Evolutionary conservation across 2,329 filamentous ascomycete species (phyloP).

Genomic region (Hypoxylon sp.): DNA sequence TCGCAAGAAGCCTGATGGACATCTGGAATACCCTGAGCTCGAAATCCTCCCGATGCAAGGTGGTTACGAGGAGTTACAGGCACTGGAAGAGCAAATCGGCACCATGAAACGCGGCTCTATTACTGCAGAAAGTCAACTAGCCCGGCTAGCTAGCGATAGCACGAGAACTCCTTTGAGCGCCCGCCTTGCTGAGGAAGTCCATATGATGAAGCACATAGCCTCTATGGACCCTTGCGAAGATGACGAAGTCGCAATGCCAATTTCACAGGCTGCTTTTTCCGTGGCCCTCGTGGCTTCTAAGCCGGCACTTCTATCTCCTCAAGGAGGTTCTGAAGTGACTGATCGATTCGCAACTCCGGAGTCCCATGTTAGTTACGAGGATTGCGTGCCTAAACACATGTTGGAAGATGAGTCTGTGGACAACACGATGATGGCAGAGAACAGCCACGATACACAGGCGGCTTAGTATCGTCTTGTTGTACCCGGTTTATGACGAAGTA

Average conservation of each 20-base stretch:
- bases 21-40: constrained; percentile 57
- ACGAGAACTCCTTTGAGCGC: constrained; percentile 43
- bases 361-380: constrained; percentile 48
- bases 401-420: constrained; percentile 44
- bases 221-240: constrained; percentile 24
- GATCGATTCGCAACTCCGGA: constrained; percentile 36
- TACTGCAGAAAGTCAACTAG: constrained; percentile 46
- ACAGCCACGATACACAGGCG: neutral
- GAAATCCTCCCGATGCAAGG: constrained; percentile 55
- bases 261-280: constrained; percentile 11
- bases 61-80: constrained; percentile 54
- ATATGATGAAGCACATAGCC: constrained; percentile 45
- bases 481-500: neutral
- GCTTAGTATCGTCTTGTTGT: constrained; percentile 17
- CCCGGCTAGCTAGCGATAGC: constrained; percentile 35
- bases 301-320: constrained; percentile 22
- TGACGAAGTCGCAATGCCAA: constrained; percentile 6
- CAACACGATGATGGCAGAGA: neutral
- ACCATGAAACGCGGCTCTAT: constrained; percentile 55
- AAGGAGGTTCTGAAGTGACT: constrained; percentile 35
- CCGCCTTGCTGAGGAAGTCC: constrained; percentile 51
- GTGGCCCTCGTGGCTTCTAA: constrained; percentile 36
- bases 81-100: constrained; percentile 54
- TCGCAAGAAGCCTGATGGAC: constrained; percentile 25
- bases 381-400: constrained; percentile 51